Base-by-base conservation (phyloP, 441 rosid genomes). In the Metrosideros polymorpha region DNA sequence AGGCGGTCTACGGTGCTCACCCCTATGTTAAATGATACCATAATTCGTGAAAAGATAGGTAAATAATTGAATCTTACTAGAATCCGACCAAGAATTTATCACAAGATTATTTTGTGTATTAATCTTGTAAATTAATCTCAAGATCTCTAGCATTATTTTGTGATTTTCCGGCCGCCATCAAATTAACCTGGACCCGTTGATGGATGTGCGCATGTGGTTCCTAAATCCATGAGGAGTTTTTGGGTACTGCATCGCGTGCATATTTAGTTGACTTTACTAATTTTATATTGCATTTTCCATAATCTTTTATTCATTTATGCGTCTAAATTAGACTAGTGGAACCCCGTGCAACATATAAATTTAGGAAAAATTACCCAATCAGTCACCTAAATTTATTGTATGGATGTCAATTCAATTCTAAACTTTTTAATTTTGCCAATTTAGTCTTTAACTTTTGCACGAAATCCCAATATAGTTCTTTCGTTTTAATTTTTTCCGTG, bases 371-470 rank as follows among this genome's bases (percentile, higher is more conserved):
- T 57, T n/a, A 0, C n/a, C 32, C 1, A 0, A 57, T n/a, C 1
- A 57, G 14, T 57, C 7, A 0, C n/a, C 18, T 0, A 57, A n/a
- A n/a, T 6, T 3, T n/a, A 13, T 0, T 13, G 0, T 13, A 57
- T 57, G 0, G 6, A 25, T 55, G 6, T 12, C 3, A 25, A 55
- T 55, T 25, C 3, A 55, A 1, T 55, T 0, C 0, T 55, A 25
- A 55, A 25, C 3, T 10, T 25, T 25, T 4, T 24, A 0, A 25
- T 55, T 55, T 24, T 55, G 0, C 25, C 13, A 55, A 55, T 4
- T 55, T 55, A 25, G 0, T 25, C 3, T 24, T 55, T 9, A 10
- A 25, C 10, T 25, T 55, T 55, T 25, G 13, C 12, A 12, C 59
- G 10, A 25, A 55, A 55, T 55, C 29, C 13, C 29, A 25, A 55